Evolutionary conservation across 257 asterid genomes (phyloP).

Genomic region (Capsicum chinense): DNA sequence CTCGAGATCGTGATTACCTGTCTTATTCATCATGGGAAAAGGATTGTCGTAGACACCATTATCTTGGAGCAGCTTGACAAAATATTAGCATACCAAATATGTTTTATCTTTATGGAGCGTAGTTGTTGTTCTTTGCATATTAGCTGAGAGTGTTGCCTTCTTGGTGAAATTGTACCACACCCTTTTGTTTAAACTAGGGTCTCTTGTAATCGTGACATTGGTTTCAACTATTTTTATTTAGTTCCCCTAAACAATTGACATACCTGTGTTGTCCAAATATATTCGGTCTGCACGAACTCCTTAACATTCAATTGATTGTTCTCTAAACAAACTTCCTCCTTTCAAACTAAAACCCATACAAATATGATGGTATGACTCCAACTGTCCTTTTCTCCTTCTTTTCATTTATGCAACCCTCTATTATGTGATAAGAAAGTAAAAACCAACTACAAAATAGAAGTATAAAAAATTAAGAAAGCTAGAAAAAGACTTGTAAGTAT

Average conservation of each 20-base stretch:
- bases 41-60: constrained; percentile 77
- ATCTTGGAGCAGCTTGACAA: constrained; percentile 36
- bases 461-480: background rate
- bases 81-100: background rate
- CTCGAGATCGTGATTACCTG: constrained; percentile 79
- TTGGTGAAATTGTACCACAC: background rate
- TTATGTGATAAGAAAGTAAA: background rate
- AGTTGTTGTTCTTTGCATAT: constrained; percentile 16
- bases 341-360: background rate
- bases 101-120: background rate
- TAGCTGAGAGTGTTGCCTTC: background rate
- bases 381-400: background rate
- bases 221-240: background rate
- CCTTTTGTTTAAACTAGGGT: background rate
- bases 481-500: background rate
- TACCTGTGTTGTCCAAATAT: background rate
- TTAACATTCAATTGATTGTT: too few species aligned
- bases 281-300: too few species aligned
- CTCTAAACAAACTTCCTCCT: too few species aligned
- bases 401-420: background rate
- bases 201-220: background rate
- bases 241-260: background rate
- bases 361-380: background rate
- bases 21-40: constrained; percentile 72
- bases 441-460: background rate